phyloP scores from a whole-genome alignment of 176 grass and related monocot species.

The Typha latifolia region DNA sequence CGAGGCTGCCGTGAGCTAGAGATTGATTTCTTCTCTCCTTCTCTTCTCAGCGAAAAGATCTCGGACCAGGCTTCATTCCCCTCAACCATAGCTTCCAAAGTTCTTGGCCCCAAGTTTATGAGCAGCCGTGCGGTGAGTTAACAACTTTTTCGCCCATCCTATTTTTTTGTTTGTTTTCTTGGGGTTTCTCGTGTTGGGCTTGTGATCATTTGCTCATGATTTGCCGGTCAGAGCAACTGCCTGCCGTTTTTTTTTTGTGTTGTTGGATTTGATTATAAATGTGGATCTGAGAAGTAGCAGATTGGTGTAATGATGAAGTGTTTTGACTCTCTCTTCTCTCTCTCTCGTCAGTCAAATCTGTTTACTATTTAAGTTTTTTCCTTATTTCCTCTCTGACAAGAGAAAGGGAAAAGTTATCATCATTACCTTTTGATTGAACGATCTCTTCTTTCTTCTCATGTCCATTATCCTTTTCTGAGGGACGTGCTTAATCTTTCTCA shows the following conservation, averaged over 20 bases:
- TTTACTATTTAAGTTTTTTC: neutral
- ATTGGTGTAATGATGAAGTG: constrained; percentile 38
- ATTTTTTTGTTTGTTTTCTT: neutral
- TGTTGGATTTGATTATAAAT: neutral
- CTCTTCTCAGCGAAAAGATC: constrained; percentile 7
- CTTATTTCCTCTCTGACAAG: constrained; percentile 8
- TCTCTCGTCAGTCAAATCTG: neutral
- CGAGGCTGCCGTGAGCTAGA: constrained; percentile 9
- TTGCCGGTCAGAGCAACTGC: neutral
- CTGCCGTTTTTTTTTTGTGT: neutral
- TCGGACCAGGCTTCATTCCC: constrained; percentile 50
- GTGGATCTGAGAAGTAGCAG: constrained; percentile 1
- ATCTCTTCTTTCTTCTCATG: constrained; percentile 9
- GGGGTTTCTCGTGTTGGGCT: neutral
- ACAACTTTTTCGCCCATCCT: neutral
- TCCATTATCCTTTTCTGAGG: neutral
- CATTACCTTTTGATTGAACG: constrained; percentile 26
- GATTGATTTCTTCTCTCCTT: neutral
- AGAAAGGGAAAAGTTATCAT: constrained; percentile 23
- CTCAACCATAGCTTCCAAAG: constrained; percentile 28
- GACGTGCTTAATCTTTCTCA: too few relatives aligned
- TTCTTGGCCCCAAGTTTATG: too few relatives aligned
- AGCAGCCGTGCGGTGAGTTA: neutral
- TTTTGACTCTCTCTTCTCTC: constrained; percentile 15
- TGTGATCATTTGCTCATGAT: neutral